Percentiles rank a stretch among this genome's conserved stretches.
Evolutionary conservation across 192 early-diverging fungal species (phyloP).

Genomic region (Phlyctochytrium planicorne): DNA sequence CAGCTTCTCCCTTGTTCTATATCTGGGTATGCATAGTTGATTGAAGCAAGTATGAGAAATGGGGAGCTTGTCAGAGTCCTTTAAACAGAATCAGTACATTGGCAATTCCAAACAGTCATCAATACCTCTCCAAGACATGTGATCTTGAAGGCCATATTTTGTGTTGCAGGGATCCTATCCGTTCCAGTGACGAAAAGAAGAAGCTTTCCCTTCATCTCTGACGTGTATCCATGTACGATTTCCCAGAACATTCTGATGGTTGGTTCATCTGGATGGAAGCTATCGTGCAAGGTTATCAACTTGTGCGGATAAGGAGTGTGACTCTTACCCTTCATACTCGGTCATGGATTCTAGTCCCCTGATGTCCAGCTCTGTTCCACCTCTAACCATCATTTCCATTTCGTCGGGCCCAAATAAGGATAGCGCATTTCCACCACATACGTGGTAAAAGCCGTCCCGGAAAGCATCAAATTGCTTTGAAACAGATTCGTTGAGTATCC

Average conservation of each 20-base stretch:
- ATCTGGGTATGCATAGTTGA: conserved; percentile 72
- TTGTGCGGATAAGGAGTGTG: background rate
- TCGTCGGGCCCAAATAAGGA: conserved; percentile 54
- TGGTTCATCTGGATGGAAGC: conserved; percentile 63
- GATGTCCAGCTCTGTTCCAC: conserved; percentile 52
- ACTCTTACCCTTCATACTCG: conserved; percentile 55
- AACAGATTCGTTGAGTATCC: conserved; percentile 63
- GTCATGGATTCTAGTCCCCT: conserved; percentile 43
- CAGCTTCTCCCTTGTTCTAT: conserved; percentile 68
- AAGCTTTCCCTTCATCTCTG: conserved; percentile 67
- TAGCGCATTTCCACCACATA: conserved; percentile 64
- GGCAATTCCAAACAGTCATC: background rate
- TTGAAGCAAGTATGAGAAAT: conserved; percentile 88
- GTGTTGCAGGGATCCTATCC: conserved; percentile 73
- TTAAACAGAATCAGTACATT: conserved; percentile 65
- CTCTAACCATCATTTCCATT: conserved; percentile 57
- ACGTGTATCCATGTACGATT: conserved; percentile 61
- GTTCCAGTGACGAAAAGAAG: conserved; percentile 87
- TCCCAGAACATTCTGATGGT: conserved; percentile 79
- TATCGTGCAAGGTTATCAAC: conserved; percentile 39
- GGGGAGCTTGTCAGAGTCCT: conserved; percentile 77
- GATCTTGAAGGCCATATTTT: conserved; percentile 51
- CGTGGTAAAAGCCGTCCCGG: conserved; percentile 71
- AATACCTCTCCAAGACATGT: conserved; percentile 44
- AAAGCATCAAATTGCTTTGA: conserved; percentile 69